phyloP scores from a whole-genome alignment of 129 eudicot genomes.

The Glebionis coronaria region DNA sequence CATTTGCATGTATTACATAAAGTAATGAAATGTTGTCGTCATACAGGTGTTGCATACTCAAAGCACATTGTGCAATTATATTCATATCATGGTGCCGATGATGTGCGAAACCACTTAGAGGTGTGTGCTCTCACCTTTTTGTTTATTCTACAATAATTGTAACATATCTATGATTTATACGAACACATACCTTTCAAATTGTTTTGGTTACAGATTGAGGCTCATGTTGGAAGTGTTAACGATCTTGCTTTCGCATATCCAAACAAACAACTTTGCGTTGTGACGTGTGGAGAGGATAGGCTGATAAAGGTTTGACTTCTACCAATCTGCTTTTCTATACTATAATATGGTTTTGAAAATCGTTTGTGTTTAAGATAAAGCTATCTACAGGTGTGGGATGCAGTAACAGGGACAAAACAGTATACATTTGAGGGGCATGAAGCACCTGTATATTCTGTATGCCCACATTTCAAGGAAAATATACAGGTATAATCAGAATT shows the following conservation, averaged over 20 bases:
- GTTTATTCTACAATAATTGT: conserved; percentile 11
- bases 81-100: conserved; percentile 63
- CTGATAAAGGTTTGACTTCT: conserved; percentile 63
- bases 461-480: conserved; percentile 84
- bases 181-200: background rate
- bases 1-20: background rate
- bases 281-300: conserved; percentile 93
- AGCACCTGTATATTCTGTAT: conserved; percentile 84
- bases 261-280: conserved; percentile 70
- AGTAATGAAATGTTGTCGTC: background rate
- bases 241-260: conserved; percentile 89
- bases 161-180: background rate
- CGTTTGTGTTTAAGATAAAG: conserved; percentile 5
- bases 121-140: conserved; percentile 31
- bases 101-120: conserved; percentile 76
- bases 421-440: conserved; percentile 87
- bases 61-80: conserved; percentile 81
- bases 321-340: background rate
- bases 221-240: conserved; percentile 90
- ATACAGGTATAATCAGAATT: conserved; percentile 50
- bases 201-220: conserved; percentile 63
- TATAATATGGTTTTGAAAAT: background rate
- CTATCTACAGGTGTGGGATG: conserved; percentile 79
- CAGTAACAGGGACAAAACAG: conserved; percentile 68
- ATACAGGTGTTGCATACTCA: conserved; percentile 81